A percentile compares a stretch with the other conserved stretches of the same genome.
phyloP scores from a whole-genome alignment of 2,329 filamentous ascomycete species.

The Dactylellina sp. region DNA sequence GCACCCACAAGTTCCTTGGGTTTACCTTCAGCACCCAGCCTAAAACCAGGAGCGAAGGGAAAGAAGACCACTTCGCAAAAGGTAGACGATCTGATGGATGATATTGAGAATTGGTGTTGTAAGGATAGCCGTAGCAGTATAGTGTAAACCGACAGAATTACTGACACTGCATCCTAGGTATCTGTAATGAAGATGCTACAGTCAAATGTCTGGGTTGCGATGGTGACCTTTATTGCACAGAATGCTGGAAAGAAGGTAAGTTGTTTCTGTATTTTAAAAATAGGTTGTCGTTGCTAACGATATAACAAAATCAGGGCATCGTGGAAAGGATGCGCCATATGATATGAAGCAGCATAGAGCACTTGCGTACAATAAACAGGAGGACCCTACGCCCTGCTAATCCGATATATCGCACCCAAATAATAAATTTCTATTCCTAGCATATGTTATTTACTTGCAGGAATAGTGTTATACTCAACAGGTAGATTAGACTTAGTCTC shows the following conservation, averaged over 20 bases:
- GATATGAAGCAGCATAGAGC: conserved; percentile 50
- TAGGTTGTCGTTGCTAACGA: not conserved
- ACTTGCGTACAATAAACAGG: conserved; percentile 36
- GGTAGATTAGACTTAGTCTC: too few relatives aligned
- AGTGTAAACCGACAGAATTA: not conserved
- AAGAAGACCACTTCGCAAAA: conserved; percentile 44
- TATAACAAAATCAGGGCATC: conserved; percentile 24
- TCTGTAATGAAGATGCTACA: conserved; percentile 53
- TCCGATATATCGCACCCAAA: not conserved
- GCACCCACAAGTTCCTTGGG: conserved; percentile 32
- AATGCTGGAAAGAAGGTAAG: conserved; percentile 52
- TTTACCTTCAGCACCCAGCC: conserved; percentile 37
- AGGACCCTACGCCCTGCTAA: conserved; percentile 18
- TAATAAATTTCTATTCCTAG: not conserved
- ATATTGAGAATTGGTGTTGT: conserved; percentile 56
- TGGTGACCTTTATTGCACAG: conserved; percentile 46
- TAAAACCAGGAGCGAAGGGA: conserved; percentile 29
- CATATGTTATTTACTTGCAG: too few relatives aligned
- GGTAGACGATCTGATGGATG: conserved; percentile 50
- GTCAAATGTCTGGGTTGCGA: conserved; percentile 50
- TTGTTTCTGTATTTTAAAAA: not conserved
- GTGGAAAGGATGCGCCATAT: conserved; percentile 34
- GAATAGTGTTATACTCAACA: too few relatives aligned
- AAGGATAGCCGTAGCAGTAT: conserved; percentile 2
- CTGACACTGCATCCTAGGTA: conserved; percentile 24